Percentiles rank a stretch among this genome's conserved stretches.
phyloP scores from a whole-genome alignment of 2,329 filamentous ascomycete species.

The Fusarium palustre region DNA sequence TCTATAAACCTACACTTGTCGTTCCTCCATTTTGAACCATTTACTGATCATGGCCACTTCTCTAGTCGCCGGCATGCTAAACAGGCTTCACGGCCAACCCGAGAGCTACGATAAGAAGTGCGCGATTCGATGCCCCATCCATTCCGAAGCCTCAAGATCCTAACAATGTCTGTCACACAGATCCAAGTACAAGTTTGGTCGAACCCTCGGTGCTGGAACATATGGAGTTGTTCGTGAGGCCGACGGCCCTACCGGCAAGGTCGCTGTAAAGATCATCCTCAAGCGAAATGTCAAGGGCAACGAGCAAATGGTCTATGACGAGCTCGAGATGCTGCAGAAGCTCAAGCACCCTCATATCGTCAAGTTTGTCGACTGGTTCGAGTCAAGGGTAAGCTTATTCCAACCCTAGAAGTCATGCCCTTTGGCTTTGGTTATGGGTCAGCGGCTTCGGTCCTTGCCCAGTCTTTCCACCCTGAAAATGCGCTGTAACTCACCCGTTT shows the following conservation, averaged over 20 bases:
- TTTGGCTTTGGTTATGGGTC: slow-evolving; percentile 3
- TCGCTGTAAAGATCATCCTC: slow-evolving; percentile 97
- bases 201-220: slow-evolving; percentile 93
- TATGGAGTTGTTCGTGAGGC: slow-evolving; percentile 99
- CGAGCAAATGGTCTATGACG: slow-evolving; percentile 98
- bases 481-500: slow-evolving; percentile 22
- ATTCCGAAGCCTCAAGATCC: slow-evolving; percentile 40
- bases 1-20: background rate
- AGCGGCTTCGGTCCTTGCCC: slow-evolving; percentile 5
- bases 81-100: slow-evolving; percentile 95
- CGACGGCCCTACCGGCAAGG: slow-evolving; percentile 83
- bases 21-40: slow-evolving; percentile 2
- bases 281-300: slow-evolving; percentile 99
- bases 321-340: slow-evolving; percentile 91
- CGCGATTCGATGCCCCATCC: slow-evolving; percentile 47
- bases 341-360: slow-evolving; percentile 96
- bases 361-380: slow-evolving; percentile 98
- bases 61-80: slow-evolving; percentile 88
- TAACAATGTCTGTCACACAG: slow-evolving; percentile 58
- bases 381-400: slow-evolving; percentile 79
- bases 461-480: slow-evolving; percentile 1
- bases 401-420: background rate
- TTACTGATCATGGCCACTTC: slow-evolving; percentile 42
- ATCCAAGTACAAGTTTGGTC: slow-evolving; percentile 89
- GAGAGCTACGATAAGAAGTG: slow-evolving; percentile 99